Base-by-base conservation (phyloP, 1,139 yeast genomes). In the Blastobotrys raffinosifermentans region DNA sequence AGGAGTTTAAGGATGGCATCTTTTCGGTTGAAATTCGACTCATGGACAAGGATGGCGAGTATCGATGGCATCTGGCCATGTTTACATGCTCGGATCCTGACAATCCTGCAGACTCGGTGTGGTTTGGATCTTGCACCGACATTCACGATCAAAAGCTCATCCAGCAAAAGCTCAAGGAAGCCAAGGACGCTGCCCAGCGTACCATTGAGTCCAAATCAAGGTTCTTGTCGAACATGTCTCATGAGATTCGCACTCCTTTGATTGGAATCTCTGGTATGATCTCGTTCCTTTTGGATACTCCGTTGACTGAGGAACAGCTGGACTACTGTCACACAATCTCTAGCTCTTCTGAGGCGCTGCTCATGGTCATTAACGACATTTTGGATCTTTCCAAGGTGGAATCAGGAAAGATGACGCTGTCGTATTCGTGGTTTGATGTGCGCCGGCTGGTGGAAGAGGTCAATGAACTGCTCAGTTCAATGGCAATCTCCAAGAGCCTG, bases 181-280 rank as follows among this genome's bases (percentile, higher is more conserved):
- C 93, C 9, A 86, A 86, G 52, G 77, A 84, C 32, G 86, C 84
- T 54, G 96, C 96, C 0, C 96, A 86, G 62, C 74, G 84, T 29
- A 94, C 96, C 1, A 85, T 84, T 61, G 95, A 86, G 54, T 91
- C 94, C 11, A 86, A 86, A 54, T 82, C 95, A 0, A 87, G 85
- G 7, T 86, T 86, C 57, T 80, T 86, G 54, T 94, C 96, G 7
- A 87, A 86, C 58, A 86, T 86, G 41, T 85, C 95, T 0, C 96
- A 87, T 57, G 96, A 87, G 61, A 72, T 87, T 55, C 72, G 96
- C 49, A 87, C 96, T 0, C 96, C 96, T 2, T 65, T 87, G 49
- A 87, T 87, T 61, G 96, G 96, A 57, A 87, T 87, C 23, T 67
- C 89, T 31, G 96, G 96, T 44, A 86, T 87, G 95, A 85, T 95